A percentile compares a stretch with the other conserved stretches of the same genome.
phyloP scores from a whole-genome alignment of 192 early-diverging fungal genomes.

The Podila minutissima region DNA sequence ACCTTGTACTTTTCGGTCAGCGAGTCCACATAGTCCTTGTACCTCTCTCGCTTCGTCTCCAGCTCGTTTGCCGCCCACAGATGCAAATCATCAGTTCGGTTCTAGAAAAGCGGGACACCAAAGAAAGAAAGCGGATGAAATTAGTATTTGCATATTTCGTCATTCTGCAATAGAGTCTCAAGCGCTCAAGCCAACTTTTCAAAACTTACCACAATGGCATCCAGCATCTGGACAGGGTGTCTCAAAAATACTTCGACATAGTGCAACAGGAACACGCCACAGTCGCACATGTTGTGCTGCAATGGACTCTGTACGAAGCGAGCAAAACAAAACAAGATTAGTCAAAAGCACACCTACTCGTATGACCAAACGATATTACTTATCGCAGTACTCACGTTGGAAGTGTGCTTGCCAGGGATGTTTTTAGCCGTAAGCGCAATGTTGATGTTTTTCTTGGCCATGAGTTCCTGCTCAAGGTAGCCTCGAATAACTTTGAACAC shows the following conservation, averaged over 20 bases:
- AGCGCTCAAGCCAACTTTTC: background rate
- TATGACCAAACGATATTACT: background rate
- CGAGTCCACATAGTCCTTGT: conserved; percentile 17
- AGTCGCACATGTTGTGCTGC: conserved; percentile 87
- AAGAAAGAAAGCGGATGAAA: background rate
- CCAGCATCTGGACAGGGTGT: conserved; percentile 10
- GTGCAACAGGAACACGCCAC: conserved; percentile 84
- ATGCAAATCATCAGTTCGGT: conserved; percentile 21
- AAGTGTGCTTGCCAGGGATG: conserved; percentile 34
- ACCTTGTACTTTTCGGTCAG: conserved; percentile 25
- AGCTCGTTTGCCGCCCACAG: conserved; percentile 29
- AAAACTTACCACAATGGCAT: conserved; percentile 22
- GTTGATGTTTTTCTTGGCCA: conserved; percentile 12
- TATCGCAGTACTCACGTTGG: conserved; percentile 14
- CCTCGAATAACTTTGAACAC: conserved; percentile 34
- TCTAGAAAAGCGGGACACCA: conserved; percentile 1
- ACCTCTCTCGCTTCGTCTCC: conserved; percentile 23
- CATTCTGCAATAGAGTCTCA: too few species aligned
- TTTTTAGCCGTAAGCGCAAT: conserved; percentile 23
- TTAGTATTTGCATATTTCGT: too few species aligned
- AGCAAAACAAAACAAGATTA: background rate
- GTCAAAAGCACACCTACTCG: background rate
- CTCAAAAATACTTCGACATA: conserved; percentile 78
- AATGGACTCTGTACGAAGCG: conserved; percentile 60
- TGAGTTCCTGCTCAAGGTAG: conserved; percentile 30